Evolutionary conservation across 345 rosid genomes (phyloP).

Genomic region (Eucalyptus pauciflora): DNA sequence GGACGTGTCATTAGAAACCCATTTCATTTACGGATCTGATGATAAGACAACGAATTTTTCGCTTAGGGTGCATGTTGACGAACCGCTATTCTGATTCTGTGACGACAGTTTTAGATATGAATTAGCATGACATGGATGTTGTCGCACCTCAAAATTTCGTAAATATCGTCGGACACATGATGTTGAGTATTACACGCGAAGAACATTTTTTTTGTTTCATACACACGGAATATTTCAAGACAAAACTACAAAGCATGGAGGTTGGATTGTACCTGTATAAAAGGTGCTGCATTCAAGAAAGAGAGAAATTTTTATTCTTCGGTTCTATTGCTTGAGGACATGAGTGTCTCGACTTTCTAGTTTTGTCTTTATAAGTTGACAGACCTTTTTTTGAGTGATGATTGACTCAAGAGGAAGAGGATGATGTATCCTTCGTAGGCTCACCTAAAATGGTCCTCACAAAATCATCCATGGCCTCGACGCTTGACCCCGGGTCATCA

Average conservation of each 20-base stretch:
- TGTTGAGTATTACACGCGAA: not conserved
- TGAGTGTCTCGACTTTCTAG: not conserved
- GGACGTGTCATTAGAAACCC: not conserved
- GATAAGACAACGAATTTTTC: not conserved
- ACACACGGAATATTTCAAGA: not conserved
- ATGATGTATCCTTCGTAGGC: not conserved
- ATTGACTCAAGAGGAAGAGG: not conserved
- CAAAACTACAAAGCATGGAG: not conserved
- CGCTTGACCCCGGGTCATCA: not conserved
- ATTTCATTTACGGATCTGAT: not conserved
- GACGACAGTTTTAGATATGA: not conserved
- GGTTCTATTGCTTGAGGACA: not conserved
- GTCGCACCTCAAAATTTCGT: not conserved
- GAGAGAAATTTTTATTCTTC: not conserved
- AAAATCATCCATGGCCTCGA: not conserved
- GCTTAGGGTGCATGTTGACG: not conserved
- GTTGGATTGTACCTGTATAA: not conserved
- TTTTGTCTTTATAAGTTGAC: not conserved
- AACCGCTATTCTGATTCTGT: not conserved
- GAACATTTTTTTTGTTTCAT: not conserved
- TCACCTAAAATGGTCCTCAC: not conserved
- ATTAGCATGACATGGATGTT: not conserved
- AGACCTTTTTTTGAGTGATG: not conserved
- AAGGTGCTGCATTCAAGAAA: not conserved
- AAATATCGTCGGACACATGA: not conserved